A percentile compares a stretch with the other conserved stretches of the same genome.
phyloP scores from a whole-genome alignment of 2,329 filamentous ascomycete genomes.

The Colletotrichum tofieldiae region DNA sequence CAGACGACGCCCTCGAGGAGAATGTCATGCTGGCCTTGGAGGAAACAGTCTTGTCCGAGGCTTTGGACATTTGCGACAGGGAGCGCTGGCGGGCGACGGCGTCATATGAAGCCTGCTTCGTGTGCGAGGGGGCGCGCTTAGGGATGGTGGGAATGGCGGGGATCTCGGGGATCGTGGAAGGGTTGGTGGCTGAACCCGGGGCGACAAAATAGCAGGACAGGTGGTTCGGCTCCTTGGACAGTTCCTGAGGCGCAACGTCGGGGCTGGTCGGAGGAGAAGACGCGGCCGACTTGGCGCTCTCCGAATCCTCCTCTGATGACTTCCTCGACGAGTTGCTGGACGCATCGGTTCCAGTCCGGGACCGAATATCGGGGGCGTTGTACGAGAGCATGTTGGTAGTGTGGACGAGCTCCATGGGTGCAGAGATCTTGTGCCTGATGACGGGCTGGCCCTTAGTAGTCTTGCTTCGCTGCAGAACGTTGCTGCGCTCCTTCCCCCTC shows the following conservation, averaged over 20 bases:
- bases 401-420: constrained; percentile 87
- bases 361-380: constrained; percentile 86
- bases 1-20: constrained; percentile 69
- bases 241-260: constrained; percentile 72
- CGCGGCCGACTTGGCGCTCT: constrained; percentile 68
- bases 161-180: constrained; percentile 58
- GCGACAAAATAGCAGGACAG: constrained; percentile 77
- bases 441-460: constrained; percentile 61
- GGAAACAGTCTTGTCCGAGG: constrained; percentile 67
- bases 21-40: constrained; percentile 71
- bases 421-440: constrained; percentile 84
- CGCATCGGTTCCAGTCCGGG: constrained; percentile 62
- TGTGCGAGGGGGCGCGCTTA: constrained; percentile 86
- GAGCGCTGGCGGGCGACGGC: constrained; percentile 78
- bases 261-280: constrained; percentile 79
- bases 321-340: constrained; percentile 68
- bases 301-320: constrained; percentile 82
- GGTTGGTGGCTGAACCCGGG: constrained; percentile 62
- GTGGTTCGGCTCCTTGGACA: constrained; percentile 74
- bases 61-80: constrained; percentile 70
- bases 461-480: constrained; percentile 63
- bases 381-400: constrained; percentile 98
- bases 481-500: constrained; percentile 36
- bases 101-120: constrained; percentile 85
- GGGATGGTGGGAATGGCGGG: constrained; percentile 78